A percentile compares a stretch with the other conserved stretches of the same genome.
phyloP scores from a whole-genome alignment of 2,329 filamentous ascomycete species.

The Cladobotryum protrusum region DNA sequence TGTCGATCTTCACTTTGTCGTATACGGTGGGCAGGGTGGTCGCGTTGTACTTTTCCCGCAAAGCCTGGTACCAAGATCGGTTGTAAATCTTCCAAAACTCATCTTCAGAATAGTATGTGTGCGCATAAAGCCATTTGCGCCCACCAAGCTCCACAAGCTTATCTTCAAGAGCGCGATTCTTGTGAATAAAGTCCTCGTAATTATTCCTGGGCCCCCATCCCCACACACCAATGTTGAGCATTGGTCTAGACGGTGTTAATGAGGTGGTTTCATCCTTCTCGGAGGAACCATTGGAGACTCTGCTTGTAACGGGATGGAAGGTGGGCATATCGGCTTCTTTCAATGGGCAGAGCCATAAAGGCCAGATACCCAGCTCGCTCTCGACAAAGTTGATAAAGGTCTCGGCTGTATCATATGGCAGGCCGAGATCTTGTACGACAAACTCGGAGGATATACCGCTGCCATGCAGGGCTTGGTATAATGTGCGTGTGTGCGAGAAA shows the following conservation, averaged over 20 bases:
- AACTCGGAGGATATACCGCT: constrained; percentile 49
- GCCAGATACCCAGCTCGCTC: constrained; percentile 19
- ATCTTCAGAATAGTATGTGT: constrained; percentile 65
- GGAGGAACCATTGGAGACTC: not conserved
- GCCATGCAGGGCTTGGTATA: constrained; percentile 57
- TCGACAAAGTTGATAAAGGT: constrained; percentile 25
- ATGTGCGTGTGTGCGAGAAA: constrained; percentile 54
- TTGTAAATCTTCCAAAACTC: constrained; percentile 61
- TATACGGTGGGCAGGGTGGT: constrained; percentile 54
- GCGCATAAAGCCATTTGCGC: constrained; percentile 77
- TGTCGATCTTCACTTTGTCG: constrained; percentile 54
- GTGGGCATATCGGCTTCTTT: constrained; percentile 15
- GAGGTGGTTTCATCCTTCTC: too few species aligned
- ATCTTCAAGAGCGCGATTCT: constrained; percentile 61
- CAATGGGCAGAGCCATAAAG: constrained; percentile 24
- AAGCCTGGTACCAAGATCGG: constrained; percentile 48
- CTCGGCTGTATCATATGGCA: constrained; percentile 45
- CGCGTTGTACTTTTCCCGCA: constrained; percentile 55
- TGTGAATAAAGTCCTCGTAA: constrained; percentile 47
- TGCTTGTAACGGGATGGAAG: constrained; percentile 15
- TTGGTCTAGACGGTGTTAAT: constrained; percentile 16
- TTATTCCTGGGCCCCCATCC: constrained; percentile 54
- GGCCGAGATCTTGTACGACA: constrained; percentile 56
- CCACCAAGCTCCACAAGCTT: constrained; percentile 60
- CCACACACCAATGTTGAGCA: constrained; percentile 64